Evolutionary conservation across 2,329 filamentous ascomycete genomes (phyloP), one percentile per base, ranked within the genome.

Genomic region (Fusarium torulosum): DNA sequence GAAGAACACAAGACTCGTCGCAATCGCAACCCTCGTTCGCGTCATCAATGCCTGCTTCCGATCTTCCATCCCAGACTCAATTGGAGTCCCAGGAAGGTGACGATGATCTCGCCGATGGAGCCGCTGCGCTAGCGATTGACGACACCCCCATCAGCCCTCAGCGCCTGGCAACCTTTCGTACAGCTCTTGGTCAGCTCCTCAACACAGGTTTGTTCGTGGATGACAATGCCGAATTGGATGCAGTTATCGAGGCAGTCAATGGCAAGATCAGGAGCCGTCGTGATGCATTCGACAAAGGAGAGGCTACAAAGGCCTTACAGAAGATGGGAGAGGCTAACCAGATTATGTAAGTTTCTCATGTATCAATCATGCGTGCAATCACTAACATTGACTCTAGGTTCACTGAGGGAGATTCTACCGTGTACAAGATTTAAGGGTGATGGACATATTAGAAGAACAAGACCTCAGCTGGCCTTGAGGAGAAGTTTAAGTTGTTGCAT

Each of bases 141-240:
- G 74, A 81, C 59, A 63, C 72, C 1, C 82, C 86, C 2, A 89
- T 94, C 75, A 82, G 85, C 3, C 73, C 86, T 0, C 83, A 85
- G 40, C 87, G 96, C 40, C 80, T 97, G 25, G 82, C 86, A 7
- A 81, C 88, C 2, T 99, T 99, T 89, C 89, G 93, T 54, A 87
- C 88, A 13, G 88, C 91, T 3, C 84, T 99, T 4, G 96, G 96
- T 23, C 91, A 93, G 72, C 84, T 99, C 53, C 90, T 97, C 74
- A 90, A 91, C 72, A 91, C 91, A 0, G 85, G 88, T 14, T 79
- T 99, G n/a, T 99, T 99, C 76, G 88, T 90, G 31, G 92, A 96
- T 63, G 96, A 98, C 74, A 88, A 17, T 10, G 93, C 94, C 15
- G 86, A 90, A 63, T 85, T 97, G 3, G 87, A 89, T 65, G 87